Conservation (phyloP, 148 eudicot genomes). For the Dianthus caryophyllus region DNA sequence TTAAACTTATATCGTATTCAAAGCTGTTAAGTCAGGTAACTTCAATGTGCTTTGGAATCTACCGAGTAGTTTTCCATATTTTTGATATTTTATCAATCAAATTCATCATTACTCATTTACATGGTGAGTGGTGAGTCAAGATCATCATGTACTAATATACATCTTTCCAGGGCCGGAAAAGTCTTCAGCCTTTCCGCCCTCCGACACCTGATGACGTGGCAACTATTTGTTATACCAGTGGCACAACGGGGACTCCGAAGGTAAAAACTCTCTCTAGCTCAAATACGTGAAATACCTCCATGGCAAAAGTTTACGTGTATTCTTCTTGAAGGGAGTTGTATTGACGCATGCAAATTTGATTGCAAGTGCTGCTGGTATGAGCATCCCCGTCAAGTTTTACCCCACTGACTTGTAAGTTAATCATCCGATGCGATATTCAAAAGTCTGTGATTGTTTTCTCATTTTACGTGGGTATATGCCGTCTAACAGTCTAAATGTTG, state of each 20-base stretch:
- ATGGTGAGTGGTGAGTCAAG: constrained; percentile 45
- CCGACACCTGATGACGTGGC: constrained; percentile 78
- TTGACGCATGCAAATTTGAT: constrained; percentile 80
- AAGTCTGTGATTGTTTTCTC: background rate
- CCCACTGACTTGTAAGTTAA: constrained; percentile 71
- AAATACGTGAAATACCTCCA: background rate
- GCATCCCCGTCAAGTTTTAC: constrained; percentile 35
- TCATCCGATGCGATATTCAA: background rate
- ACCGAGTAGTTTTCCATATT: too few species aligned
- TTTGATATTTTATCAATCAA: constrained; percentile 7
- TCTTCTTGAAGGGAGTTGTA: constrained; percentile 63
- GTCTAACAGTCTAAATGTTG: constrained; percentile 12
- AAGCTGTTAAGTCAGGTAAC: constrained; percentile 70
- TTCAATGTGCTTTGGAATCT: background rate
- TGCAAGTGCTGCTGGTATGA: constrained; percentile 68
- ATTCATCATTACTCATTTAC: background rate
- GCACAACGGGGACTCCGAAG: constrained; percentile 97
- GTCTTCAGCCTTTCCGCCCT: constrained; percentile 63
- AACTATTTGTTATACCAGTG: constrained; percentile 93
- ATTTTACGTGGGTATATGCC: background rate
- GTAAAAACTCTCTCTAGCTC: constrained; percentile 33
- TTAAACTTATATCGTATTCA: constrained; percentile 66
- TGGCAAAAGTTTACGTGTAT: constrained; percentile 3
- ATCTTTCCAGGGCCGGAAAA: constrained; percentile 50
- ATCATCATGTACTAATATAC: constrained; percentile 9